Percentiles rank a stretch among this genome's conserved stretches.
These are phyloP conservation scores for Oryza australiensis DNA, from an alignment of 176 grass and related monocot genomes.

Conservation along the genomic window DNA sequence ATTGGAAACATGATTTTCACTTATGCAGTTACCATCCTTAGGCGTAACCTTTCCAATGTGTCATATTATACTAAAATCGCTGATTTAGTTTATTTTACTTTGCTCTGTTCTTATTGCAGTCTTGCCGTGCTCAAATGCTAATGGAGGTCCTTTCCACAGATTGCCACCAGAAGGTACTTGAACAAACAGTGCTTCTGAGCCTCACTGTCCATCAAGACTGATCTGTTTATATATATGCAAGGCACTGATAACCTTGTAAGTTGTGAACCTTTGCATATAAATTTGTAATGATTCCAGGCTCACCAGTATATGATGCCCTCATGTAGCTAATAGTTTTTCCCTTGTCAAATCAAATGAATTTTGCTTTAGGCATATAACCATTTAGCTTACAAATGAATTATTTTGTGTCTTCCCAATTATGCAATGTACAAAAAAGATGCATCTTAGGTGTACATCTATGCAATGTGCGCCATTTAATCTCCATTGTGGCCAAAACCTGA, in stretches of 20 bases:
- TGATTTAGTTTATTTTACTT: conserved; percentile 4
- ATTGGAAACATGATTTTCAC: background rate
- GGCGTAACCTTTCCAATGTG: background rate
- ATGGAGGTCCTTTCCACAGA: background rate
- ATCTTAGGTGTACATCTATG: background rate
- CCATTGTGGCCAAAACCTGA: background rate
- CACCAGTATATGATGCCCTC: background rate
- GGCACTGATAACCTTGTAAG: background rate
- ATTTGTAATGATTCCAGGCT: background rate
- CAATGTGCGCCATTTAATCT: background rate
- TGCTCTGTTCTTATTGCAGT: background rate
- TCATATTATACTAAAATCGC: background rate
- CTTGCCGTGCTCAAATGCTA: background rate
- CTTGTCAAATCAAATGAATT: background rate
- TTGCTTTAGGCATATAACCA: background rate
- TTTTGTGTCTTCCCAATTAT: background rate
- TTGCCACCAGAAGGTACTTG: conserved; percentile 5
- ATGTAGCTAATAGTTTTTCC: background rate
- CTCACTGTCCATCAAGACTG: background rate
- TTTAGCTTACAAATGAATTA: background rate
- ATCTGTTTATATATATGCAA: background rate
- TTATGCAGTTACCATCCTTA: background rate
- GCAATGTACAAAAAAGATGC: background rate
- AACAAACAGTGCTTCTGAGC: background rate
- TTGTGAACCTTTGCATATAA: background rate